phyloP scores from a whole-genome alignment of 202 grass and related monocot genomes.

The Zoysia matrella region DNA sequence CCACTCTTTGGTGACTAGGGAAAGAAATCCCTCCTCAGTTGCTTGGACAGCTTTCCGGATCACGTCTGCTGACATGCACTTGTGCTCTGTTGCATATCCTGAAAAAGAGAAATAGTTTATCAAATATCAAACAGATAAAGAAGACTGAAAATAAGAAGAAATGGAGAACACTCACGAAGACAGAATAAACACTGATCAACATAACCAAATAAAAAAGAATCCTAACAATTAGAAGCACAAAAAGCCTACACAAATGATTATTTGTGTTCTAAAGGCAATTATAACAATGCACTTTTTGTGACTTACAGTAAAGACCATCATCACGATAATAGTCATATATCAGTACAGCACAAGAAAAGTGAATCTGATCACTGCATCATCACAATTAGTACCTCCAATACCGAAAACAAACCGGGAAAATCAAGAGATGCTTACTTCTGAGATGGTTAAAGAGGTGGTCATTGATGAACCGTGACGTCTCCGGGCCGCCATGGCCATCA shows the following conservation, averaged over 20 bases:
- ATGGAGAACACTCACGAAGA: not conserved
- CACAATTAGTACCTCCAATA: constrained; percentile 3
- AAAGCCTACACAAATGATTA: not conserved
- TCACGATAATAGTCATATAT: constrained; percentile 7
- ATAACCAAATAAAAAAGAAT: not conserved
- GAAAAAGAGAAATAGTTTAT: constrained; percentile 40
- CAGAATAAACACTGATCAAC: constrained; percentile 11
- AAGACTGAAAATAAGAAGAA: not conserved
- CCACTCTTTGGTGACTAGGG: constrained; percentile 79
- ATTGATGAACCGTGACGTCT: constrained; percentile 85
- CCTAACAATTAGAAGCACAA: not conserved
- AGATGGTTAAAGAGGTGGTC: constrained; percentile 67
- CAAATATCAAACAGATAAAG: constrained; percentile 16
- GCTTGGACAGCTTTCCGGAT: constrained; percentile 82
- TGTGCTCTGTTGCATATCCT: constrained; percentile 85
- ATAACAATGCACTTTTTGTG: constrained; percentile 24
- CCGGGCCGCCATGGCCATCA: constrained; percentile 91
- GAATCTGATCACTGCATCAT: constrained; percentile 38
- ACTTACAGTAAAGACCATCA: constrained; percentile 21
- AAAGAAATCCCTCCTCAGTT: constrained; percentile 87
- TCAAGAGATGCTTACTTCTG: not conserved
- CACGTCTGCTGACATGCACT: constrained; percentile 75
- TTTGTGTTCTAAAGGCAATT: constrained; percentile 19
- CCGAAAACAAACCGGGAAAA: not conserved
- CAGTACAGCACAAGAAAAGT: constrained; percentile 19